Evolutionary conservation across 2,329 filamentous ascomycete genomes (phyloP), one percentile per base, ranked within the genome.

Genomic region (Hansfordia pulvinata): DNA sequence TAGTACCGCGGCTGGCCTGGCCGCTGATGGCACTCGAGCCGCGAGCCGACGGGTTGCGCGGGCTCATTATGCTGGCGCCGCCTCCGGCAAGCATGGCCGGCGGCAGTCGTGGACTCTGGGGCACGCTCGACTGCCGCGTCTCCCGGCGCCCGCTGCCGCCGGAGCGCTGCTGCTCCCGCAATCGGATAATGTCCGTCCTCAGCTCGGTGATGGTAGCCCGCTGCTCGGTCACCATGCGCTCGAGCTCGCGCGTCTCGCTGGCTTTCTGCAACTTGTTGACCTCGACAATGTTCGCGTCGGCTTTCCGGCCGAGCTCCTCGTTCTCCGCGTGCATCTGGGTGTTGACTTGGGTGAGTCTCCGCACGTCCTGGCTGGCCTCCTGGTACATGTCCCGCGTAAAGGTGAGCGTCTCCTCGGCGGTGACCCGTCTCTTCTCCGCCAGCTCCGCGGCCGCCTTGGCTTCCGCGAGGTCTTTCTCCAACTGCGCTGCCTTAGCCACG

Each of bases 311-410:
- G 2, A 69, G 52, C 4, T 57, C 50, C 12, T 48, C 45, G 10
- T 60, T 47, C 15, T 52, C 47, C 8, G 40, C 42, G 27, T 54
- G 52, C 3, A 76, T 53, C 6, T 54, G 49, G 11, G 45, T 46
- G 35, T 64, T 66, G 38, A 69, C 60, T 2, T 49, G 40, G 12
- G 51, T 47, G 3, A 70, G 47, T 10, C 56, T 52, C 10, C 52
- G 51, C 3, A 59, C 60, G 2, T 54, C 45, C 17, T 59, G 57
- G 7, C 67, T 69, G 1, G 65, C 62, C 13, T 64, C 55, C 37
- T 77, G 74, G 38, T 79, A 81, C 8, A 62, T 53, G 4, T 58
- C 56, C 27, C 68, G 62, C 9, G 60, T 52, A 38, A 73, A 81
- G 2, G 72, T 66, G 15, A 62, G 51, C 4, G 73, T 66, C 10